Conservation (phyloP, 805 yeast genomes). For the Danielia reshetovae region DNA sequence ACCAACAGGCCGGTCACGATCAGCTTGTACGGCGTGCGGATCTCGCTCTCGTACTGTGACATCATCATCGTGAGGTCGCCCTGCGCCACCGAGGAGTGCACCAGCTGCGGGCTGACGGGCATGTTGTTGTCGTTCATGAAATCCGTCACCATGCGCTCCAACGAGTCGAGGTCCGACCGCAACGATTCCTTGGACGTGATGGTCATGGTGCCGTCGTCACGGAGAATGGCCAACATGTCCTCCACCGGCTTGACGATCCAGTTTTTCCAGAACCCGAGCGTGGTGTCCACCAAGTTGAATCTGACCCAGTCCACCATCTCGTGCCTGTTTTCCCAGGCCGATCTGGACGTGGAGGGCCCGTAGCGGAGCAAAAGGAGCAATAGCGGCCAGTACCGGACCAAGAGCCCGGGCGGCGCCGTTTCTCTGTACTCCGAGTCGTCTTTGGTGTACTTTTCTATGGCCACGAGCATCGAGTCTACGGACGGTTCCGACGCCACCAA, state of each 20-base stretch:
- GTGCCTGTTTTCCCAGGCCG: constrained; percentile 47
- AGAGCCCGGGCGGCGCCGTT: constrained; percentile 12
- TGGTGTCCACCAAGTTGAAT: constrained; percentile 59
- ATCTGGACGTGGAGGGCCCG: constrained; percentile 49
- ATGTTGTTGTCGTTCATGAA: constrained; percentile 42
- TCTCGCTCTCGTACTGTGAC: constrained; percentile 74
- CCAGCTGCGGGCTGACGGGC: constrained; percentile 18
- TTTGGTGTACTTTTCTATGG: constrained; percentile 4
- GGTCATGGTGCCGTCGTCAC: constrained; percentile 76
- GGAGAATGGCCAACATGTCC: constrained; percentile 71
- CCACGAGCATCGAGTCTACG: constrained; percentile 1
- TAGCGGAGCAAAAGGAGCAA: constrained; percentile 37
- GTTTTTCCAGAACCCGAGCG: constrained; percentile 63
- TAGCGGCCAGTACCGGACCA: constrained; percentile 62
- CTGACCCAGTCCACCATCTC: constrained; percentile 54
- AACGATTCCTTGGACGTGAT: constrained; percentile 77
- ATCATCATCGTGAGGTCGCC: constrained; percentile 82
- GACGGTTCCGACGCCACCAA: neutral
- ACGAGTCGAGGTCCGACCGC: constrained; percentile 69
- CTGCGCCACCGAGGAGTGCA: constrained; percentile 49
- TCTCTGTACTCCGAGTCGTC: constrained; percentile 1
- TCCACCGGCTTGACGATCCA: constrained; percentile 80
- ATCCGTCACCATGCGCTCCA: constrained; percentile 85
- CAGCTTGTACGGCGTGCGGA: constrained; percentile 64
- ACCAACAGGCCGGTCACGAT: constrained; percentile 66